Evolutionary conservation across 2,329 filamentous ascomycete genomes (phyloP).

Genomic region (Dactylellina sp.): DNA sequence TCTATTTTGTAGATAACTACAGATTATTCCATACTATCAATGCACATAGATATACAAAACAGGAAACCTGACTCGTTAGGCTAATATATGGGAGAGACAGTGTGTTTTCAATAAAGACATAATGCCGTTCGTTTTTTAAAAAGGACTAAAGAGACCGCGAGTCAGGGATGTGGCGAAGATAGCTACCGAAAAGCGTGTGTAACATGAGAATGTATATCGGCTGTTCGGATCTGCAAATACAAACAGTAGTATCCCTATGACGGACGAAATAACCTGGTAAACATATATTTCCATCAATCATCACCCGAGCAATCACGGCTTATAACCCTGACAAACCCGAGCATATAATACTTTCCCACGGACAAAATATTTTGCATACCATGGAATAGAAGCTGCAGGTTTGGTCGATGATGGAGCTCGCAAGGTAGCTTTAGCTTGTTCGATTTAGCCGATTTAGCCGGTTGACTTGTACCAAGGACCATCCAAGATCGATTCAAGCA

Average conservation of each 20-base stretch:
- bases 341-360: no score
- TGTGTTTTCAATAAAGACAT: background rate
- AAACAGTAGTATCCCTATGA: no score
- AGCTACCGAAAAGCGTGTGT: constrained; percentile 10
- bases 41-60: background rate
- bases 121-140: background rate
- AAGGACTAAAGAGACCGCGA: background rate
- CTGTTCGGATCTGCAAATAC: no score
- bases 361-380: no score
- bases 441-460: no score
- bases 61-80: background rate
- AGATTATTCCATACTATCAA: background rate
- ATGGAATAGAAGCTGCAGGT: no score
- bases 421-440: no score
- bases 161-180: background rate
- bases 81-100: background rate
- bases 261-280: background rate
- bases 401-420: no score
- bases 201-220: constrained; percentile 2
- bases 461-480: no score
- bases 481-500: no score
- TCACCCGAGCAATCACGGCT: no score
- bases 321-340: no score
- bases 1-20: constrained; percentile 24
- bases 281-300: background rate